Base-by-base conservation (phyloP, 306 rosid genomes). In the Vigna nakashimae region DNA sequence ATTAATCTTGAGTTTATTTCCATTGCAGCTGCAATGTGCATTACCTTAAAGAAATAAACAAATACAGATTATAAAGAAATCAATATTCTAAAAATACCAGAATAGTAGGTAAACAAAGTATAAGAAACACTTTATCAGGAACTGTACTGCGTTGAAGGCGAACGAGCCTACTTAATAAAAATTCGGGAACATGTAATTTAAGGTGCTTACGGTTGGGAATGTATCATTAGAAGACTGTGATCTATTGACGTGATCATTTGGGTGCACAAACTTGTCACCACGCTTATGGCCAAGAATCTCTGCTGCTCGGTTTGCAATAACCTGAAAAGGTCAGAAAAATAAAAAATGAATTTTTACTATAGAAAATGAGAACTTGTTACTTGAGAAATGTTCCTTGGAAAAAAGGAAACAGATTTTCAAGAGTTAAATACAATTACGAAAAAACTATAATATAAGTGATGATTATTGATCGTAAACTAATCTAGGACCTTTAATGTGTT, bases 181-280 rank as follows among this genome's bases (percentile, higher is more conserved):
- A 69, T 20, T 38, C 20, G 57, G 56, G 6, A 43, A 42, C 10
- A 11, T 40, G 7, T 66, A 2, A 43, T 5, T 20, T 0, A 66
- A 46, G 42, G 78, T 7, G 11, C 91, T 87, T 88, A 96, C 99
- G 45, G 99, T 91, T 73, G 99, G 98, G 82, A 96, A 96, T 10
- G 99, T 96, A 69, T 96, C 99, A 82, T 96, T 96, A 46, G 98
- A 96, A 72, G 98, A 92, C 60, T 96, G 99, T 58, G 99, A 91
- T 84, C 97, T 90, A 81, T 96, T 96, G 72, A 96, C 99, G 81
- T 96, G 99, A 75, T 96, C 99, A 85, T 96, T 92, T 24, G 99
- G 99, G 83, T 92, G 99, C 76, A 96, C 99, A 84, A 84, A 76
- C 91, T 92, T 96, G 13, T 82, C 97, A 1, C 98, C 99, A 6